Evolutionary conservation across 2,329 filamentous ascomycete genomes (phyloP).

Genomic region (Aureobasidium lini): DNA sequence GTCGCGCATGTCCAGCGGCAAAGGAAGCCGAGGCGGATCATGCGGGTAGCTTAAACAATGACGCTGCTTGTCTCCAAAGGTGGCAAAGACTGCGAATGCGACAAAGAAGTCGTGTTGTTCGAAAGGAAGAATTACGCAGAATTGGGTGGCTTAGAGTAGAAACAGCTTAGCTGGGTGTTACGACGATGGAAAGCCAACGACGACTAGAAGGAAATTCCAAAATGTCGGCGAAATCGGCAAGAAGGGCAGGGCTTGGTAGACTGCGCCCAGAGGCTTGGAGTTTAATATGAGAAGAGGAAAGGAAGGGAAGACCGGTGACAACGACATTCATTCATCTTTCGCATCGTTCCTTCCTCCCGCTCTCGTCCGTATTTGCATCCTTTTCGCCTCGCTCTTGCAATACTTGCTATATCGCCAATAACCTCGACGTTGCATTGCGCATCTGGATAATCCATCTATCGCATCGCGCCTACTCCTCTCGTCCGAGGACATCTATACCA

Average conservation of each 20-base stretch:
- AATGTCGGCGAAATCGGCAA: neutral
- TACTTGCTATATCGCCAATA: neutral
- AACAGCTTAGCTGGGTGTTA: neutral
- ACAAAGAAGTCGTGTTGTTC: neutral
- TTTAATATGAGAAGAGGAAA: neutral
- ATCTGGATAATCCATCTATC: neutral
- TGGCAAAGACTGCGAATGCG: neutral
- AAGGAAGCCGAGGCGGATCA: neutral
- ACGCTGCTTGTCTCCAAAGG: neutral
- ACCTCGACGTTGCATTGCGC: neutral
- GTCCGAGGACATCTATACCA: neutral
- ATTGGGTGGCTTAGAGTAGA: neutral
- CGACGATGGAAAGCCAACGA: neutral
- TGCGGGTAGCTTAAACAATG: neutral
- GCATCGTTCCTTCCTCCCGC: neutral
- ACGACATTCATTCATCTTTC: neutral
- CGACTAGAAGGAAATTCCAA: too few species aligned
- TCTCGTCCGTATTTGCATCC: neutral
- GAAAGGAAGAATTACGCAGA: neutral
- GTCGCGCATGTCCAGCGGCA: neutral
- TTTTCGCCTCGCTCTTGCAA: neutral
- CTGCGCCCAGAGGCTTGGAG: slow-evolving; percentile 10
- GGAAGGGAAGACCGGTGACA: neutral
- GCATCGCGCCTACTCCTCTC: neutral
- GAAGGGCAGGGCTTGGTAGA: neutral